phyloP scores from a whole-genome alignment of 1,284 basidiomycete genomes.

The Leccinum huronense region DNA sequence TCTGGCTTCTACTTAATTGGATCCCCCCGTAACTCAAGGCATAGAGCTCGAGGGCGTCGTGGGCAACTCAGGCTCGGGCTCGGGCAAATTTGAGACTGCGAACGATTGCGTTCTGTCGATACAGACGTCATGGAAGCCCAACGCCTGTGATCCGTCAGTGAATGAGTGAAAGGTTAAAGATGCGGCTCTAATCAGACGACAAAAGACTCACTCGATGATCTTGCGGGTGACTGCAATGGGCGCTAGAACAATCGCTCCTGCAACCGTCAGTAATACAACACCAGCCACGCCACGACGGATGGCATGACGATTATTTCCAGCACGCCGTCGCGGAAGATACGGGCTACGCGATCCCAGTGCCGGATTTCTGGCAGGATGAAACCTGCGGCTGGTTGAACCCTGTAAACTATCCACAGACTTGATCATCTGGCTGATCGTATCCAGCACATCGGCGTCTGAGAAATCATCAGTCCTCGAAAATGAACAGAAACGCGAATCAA shows the following conservation, averaged over 20 bases:
- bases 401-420: slow-evolving; percentile 14
- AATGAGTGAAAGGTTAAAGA: background rate
- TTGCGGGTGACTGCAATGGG: slow-evolving; percentile 9
- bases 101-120: slow-evolving; percentile 14
- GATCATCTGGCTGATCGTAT: slow-evolving; percentile 12
- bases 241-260: slow-evolving; percentile 4
- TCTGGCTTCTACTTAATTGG: too few species aligned
- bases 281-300: slow-evolving; percentile 5
- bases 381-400: slow-evolving; percentile 12
- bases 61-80: background rate
- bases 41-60: background rate
- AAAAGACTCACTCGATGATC: slow-evolving; percentile 6
- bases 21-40: background rate
- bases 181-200: background rate
- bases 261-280: background rate
- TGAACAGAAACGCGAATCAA: background rate
- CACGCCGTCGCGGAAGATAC: slow-evolving; percentile 7
- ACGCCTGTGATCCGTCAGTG: background rate
- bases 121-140: slow-evolving; percentile 9
- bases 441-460: slow-evolving; percentile 15
- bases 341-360: slow-evolving; percentile 13
- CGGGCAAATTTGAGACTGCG: slow-evolving; percentile 10
- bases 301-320: slow-evolving; percentile 10
- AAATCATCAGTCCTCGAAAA: background rate
- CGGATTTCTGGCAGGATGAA: slow-evolving; percentile 11